Conservation (phyloP, 2,329 filamentous ascomycete genomes). For the Phyllosticta paracitricarpa region DNA sequence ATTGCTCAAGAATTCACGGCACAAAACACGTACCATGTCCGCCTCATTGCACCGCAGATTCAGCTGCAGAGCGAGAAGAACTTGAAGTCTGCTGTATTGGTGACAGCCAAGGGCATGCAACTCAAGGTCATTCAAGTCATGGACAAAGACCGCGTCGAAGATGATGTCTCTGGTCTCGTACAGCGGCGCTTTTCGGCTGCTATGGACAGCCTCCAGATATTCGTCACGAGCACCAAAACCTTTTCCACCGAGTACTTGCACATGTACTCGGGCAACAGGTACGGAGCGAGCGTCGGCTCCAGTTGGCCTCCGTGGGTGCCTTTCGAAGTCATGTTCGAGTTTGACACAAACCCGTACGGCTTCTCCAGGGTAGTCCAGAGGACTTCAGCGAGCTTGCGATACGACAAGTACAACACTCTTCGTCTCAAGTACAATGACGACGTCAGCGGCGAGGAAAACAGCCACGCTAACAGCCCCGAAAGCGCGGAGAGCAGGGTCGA, state of each 20-base stretch:
- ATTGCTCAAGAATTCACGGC: slow-evolving; percentile 82
- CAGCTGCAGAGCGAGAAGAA: slow-evolving; percentile 98
- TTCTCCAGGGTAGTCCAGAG: slow-evolving; percentile 96
- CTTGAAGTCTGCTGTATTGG: slow-evolving; percentile 88
- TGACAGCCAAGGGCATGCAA: slow-evolving; percentile 96
- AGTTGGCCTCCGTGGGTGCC: slow-evolving; percentile 98
- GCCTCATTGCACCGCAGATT: slow-evolving; percentile 93
- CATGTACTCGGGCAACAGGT: slow-evolving; percentile 88
- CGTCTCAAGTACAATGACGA: slow-evolving; percentile 96
- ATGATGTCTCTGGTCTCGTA: slow-evolving; percentile 88
- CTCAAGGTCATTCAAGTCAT: slow-evolving; percentile 96
- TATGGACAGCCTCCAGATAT: slow-evolving; percentile 98
- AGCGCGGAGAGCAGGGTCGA: slow-evolving; percentile 74
- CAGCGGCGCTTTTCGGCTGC: slow-evolving; percentile 88
- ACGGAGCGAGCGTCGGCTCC: slow-evolving; percentile 73
- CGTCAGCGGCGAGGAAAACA: slow-evolving; percentile 55
- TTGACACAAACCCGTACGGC: slow-evolving; percentile 86
- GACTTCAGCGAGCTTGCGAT: slow-evolving; percentile 86
- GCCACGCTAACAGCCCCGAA: slow-evolving; percentile 35
- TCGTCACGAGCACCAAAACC: slow-evolving; percentile 88
- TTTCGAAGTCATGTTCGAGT: slow-evolving; percentile 97
- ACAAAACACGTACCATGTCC: slow-evolving; percentile 88
- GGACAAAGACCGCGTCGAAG: slow-evolving; percentile 86
- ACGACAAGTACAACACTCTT: slow-evolving; percentile 96
- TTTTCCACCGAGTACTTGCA: slow-evolving; percentile 76